These are phyloP conservation scores for Jackrogersella minutella DNA, from an alignment of 495 filamentous ascomycete genomes.

Conservation along the genomic window DNA sequence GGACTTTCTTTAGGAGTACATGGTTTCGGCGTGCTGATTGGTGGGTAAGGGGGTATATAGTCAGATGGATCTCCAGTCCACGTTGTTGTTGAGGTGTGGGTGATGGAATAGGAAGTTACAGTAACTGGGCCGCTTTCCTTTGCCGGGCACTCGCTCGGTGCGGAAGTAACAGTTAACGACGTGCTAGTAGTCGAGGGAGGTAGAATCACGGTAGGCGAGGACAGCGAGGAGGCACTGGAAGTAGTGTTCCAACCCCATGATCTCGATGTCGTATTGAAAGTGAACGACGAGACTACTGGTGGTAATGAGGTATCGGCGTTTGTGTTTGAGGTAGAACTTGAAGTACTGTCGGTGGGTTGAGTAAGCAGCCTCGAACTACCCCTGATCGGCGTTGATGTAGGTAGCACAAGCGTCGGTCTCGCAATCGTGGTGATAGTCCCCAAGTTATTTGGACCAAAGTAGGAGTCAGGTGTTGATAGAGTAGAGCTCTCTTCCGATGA, in stretches of 20 bases:
- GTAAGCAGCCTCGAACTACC: neutral
- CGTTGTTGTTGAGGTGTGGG: constrained; percentile 56
- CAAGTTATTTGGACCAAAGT: constrained; percentile 20
- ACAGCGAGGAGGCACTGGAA: constrained; percentile 2
- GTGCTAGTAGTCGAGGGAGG: constrained; percentile 20
- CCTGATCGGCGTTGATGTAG: constrained; percentile 23
- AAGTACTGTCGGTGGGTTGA: constrained; percentile 3
- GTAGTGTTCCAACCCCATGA: constrained; percentile 36
- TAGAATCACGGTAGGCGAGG: constrained; percentile 5
- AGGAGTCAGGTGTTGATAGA: constrained; percentile 8
- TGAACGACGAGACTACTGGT: constrained; percentile 7
- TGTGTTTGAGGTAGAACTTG: neutral
- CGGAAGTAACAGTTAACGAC: constrained; percentile 8
- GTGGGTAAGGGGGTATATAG: constrained; percentile 54
- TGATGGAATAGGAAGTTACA: constrained; percentile 48
- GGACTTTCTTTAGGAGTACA: constrained; percentile 43
- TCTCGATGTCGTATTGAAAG: constrained; percentile 28
- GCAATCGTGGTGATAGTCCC: constrained; percentile 35
- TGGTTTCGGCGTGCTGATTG: constrained; percentile 45
- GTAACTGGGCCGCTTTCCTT: constrained; percentile 25
- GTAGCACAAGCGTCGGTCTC: constrained; percentile 34
- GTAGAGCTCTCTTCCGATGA: constrained; percentile 8
- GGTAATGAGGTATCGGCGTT: neutral
- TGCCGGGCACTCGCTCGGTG: constrained; percentile 37
- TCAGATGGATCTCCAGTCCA: constrained; percentile 53